Evolutionary conservation across 2,329 filamentous ascomycete species (phyloP).

Genomic region (Seiridium unicorne): DNA sequence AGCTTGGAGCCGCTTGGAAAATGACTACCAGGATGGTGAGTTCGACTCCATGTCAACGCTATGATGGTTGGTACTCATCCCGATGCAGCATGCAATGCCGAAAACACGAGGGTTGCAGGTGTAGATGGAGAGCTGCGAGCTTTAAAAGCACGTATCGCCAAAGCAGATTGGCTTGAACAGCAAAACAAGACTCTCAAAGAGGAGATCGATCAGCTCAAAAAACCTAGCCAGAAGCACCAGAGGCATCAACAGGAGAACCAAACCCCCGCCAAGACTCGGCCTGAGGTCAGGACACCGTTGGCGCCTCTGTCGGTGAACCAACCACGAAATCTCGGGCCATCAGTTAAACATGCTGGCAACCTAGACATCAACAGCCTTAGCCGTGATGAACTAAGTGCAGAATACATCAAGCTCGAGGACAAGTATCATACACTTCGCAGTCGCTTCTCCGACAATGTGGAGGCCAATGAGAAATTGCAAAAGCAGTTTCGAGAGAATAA

Average conservation of each 20-base stretch:
- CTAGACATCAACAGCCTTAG: slow-evolving; percentile 15
- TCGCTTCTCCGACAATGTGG: slow-evolving; percentile 20
- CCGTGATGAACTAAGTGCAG: slow-evolving; percentile 22
- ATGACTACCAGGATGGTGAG: slow-evolving; percentile 23
- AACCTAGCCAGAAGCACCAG: slow-evolving; percentile 12
- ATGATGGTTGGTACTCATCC: slow-evolving; percentile 5
- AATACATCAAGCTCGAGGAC: slow-evolving; percentile 35
- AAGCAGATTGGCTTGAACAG: slow-evolving; percentile 34
- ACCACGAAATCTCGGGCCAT: slow-evolving; percentile 13
- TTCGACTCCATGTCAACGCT: background rate
- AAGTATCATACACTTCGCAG: slow-evolving; percentile 38
- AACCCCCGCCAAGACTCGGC: slow-evolving; percentile 12
- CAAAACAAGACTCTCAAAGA: slow-evolving; percentile 40
- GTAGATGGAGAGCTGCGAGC: slow-evolving; percentile 32
- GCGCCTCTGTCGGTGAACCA: slow-evolving; percentile 22
- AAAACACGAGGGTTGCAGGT: slow-evolving; percentile 14
- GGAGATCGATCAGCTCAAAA: slow-evolving; percentile 31
- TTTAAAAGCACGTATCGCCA: slow-evolving; percentile 28
- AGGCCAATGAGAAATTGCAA: slow-evolving; percentile 23
- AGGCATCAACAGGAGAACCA: background rate
- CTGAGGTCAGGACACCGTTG: slow-evolving; percentile 20
- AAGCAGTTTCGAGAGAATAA: slow-evolving; percentile 40
- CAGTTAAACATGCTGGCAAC: slow-evolving; percentile 12
- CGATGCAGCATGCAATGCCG: slow-evolving; percentile 1
- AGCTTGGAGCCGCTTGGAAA: slow-evolving; percentile 22